These are phyloP conservation scores for Penicillium diatomitis DNA, from an alignment of 495 filamentous ascomycete species.

Conservation along the genomic window DNA sequence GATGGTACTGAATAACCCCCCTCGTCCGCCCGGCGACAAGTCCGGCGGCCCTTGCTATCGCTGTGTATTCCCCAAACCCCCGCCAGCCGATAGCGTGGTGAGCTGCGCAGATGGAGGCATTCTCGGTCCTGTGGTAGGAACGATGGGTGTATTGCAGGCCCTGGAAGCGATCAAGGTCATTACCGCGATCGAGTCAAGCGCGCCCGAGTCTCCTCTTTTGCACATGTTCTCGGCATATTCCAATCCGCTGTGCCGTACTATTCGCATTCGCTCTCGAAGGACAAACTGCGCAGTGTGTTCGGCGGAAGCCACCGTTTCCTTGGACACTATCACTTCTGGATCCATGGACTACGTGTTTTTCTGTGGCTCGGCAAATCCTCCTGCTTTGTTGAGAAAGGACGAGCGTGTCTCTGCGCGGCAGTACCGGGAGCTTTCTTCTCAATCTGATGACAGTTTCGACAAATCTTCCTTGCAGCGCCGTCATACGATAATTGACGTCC, in stretches of 20 bases:
- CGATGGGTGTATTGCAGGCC: constrained; percentile 90
- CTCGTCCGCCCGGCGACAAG: constrained; percentile 36
- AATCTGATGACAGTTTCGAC: background rate
- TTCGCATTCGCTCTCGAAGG: constrained; percentile 60
- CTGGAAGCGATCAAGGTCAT: constrained; percentile 83
- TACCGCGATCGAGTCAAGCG: constrained; percentile 24
- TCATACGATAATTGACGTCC: constrained; percentile 66
- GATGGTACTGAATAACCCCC: constrained; percentile 59
- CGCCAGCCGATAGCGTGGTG: constrained; percentile 65
- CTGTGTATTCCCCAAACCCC: constrained; percentile 83
- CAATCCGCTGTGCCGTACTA: constrained; percentile 59
- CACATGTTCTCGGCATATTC: constrained; percentile 68
- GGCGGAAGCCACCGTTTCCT: constrained; percentile 46
- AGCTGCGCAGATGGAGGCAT: constrained; percentile 90
- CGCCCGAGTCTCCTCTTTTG: constrained; percentile 29
- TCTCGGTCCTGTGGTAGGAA: constrained; percentile 82
- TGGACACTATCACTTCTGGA: constrained; percentile 51
- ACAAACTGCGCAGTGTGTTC: constrained; percentile 70
- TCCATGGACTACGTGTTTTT: constrained; percentile 71
- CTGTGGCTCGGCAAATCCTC: constrained; percentile 50
- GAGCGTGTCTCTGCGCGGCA: constrained; percentile 54
- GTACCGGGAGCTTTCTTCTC: constrained; percentile 28
- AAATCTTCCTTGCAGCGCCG: background rate
- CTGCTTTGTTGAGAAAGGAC: constrained; percentile 43
- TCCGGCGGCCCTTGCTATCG: constrained; percentile 76